A percentile compares a stretch with the other conserved stretches of the same genome.
Conservation (phyloP, 306 rosid genomes). For the Pyrus betulifolia region DNA sequence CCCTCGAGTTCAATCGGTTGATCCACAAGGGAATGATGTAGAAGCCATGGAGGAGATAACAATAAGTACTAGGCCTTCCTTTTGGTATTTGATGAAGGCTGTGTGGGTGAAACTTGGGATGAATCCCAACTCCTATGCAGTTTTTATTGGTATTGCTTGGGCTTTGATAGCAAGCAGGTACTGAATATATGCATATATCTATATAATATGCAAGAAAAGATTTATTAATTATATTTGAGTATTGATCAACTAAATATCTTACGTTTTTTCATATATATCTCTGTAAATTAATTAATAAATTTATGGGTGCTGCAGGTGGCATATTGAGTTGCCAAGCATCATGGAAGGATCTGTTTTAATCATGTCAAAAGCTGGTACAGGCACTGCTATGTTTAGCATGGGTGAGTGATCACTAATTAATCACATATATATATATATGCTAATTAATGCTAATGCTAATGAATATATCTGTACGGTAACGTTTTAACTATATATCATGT, state of each 20-base stretch:
- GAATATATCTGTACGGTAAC: not conserved
- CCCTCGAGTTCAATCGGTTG: not conserved
- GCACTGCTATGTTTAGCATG: constrained; percentile 97
- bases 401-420: constrained; percentile 34
- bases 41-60: constrained; percentile 19
- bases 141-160: constrained; percentile 72
- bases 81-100: constrained; percentile 49
- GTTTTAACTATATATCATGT: not conserved
- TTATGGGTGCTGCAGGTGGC: constrained; percentile 45
- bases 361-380: constrained; percentile 83
- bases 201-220: not conserved
- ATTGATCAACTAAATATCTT: not conserved
- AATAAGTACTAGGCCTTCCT: constrained; percentile 29
- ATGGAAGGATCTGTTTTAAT: constrained; percentile 67
- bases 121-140: constrained; percentile 84
- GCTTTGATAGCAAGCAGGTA: constrained; percentile 77
- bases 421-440: not conserved
- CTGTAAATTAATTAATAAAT: not conserved
- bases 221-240: not conserved
- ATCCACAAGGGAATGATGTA: constrained; percentile 38
- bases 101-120: constrained; percentile 60
- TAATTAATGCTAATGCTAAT: not conserved
- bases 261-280: not conserved
- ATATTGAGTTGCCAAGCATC: constrained; percentile 66
- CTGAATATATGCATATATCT: not conserved